Conservation (phyloP, 139 green algal species). For the Picocystis salinarum region DNA sequence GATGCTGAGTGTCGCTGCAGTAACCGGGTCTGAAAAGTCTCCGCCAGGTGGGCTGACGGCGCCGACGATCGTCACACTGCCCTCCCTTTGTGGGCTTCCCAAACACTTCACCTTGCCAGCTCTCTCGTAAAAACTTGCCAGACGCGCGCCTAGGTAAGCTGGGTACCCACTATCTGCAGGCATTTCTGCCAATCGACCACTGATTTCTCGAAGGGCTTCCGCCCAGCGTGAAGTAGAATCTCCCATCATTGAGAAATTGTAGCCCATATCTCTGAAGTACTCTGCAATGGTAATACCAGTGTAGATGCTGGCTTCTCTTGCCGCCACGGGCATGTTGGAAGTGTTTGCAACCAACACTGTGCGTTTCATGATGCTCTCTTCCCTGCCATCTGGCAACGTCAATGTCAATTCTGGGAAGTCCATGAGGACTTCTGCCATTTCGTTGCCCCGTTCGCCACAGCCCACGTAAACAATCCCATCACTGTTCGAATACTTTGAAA, state of each 20-base stretch:
- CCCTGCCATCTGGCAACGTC: slow-evolving; percentile 80
- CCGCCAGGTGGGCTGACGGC: slow-evolving; percentile 91
- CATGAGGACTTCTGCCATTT: slow-evolving; percentile 74
- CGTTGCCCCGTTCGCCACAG: slow-evolving; percentile 91
- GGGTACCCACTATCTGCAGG: slow-evolving; percentile 86
- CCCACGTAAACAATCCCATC: slow-evolving; percentile 99
- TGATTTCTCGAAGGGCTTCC: slow-evolving; percentile 97
- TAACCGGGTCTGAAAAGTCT: slow-evolving; percentile 97
- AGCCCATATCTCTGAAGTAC: slow-evolving; percentile 98
- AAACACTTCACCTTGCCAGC: slow-evolving; percentile 85
- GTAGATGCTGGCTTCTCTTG: slow-evolving; percentile 98
- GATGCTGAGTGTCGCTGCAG: slow-evolving; percentile 89
- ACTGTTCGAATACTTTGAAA: slow-evolving; percentile 96
- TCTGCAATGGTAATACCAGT: slow-evolving; percentile 97
- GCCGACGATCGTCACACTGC: slow-evolving; percentile 92
- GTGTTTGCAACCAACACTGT: slow-evolving; percentile 93
- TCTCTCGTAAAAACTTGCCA: slow-evolving; percentile 97
- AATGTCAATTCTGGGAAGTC: slow-evolving; percentile 95
- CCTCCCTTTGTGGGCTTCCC: slow-evolving; percentile 72
- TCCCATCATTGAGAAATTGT: slow-evolving; percentile 95
- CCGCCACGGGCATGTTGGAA: slow-evolving; percentile 98
- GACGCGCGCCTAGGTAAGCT: slow-evolving; percentile 66
- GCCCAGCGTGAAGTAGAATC: slow-evolving; percentile 96
- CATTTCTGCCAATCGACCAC: slow-evolving; percentile 94
- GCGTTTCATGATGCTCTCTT: slow-evolving; percentile 97